phyloP scores from a whole-genome alignment of 1,139 yeast genomes.

The Debaryomyces coudertii region DNA sequence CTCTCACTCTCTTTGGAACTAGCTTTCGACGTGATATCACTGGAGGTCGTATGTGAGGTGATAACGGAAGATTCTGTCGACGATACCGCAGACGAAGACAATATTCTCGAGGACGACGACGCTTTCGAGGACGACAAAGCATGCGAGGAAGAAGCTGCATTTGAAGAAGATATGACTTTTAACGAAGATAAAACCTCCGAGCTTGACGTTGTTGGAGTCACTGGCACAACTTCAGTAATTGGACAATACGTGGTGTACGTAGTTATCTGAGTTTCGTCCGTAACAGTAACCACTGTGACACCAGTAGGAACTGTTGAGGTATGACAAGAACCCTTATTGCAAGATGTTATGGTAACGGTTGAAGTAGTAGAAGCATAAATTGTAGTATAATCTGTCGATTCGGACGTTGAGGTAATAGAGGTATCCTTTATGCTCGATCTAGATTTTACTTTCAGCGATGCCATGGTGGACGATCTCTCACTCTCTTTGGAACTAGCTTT shows the following conservation, averaged over 20 bases:
- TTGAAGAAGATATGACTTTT: neutral
- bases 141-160: too few species aligned
- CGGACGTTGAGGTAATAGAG: conserved; percentile 1
- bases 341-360: conserved; percentile 22
- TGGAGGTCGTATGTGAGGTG: neutral
- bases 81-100: neutral
- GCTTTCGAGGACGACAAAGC: neutral
- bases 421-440: conserved; percentile 1
- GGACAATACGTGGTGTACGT: conserved; percentile 33
- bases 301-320: conserved; percentile 32
- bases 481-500: neutral
- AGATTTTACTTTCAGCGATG: neutral
- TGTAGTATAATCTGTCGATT: conserved; percentile 4
- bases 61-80: neutral
- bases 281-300: conserved; percentile 13
- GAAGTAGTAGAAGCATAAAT: conserved; percentile 2
- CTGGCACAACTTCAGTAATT: conserved; percentile 15
- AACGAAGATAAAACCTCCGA: neutral
- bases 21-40: neutral
- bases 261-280: conserved; percentile 17
- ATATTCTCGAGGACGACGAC: neutral
- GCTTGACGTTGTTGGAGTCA: neutral
- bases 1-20: neutral
- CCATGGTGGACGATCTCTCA: neutral
- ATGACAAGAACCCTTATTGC: conserved; percentile 10